Percentiles rank a stretch among this genome's conserved stretches.
phyloP scores from a whole-genome alignment of 2,329 filamentous ascomycete genomes.

The Verticillium nubilum region DNA sequence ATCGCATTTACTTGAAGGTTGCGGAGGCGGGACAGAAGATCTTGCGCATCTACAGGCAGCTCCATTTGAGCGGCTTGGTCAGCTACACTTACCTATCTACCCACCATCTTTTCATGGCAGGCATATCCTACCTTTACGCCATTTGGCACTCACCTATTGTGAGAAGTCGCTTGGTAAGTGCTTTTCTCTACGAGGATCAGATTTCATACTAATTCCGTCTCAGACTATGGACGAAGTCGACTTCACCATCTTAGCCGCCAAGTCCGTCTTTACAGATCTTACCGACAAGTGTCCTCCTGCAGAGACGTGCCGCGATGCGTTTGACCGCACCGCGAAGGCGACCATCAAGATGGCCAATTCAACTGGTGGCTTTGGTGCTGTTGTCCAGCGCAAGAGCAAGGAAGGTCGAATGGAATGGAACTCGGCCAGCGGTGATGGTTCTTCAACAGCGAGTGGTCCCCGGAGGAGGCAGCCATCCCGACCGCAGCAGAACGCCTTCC shows the following conservation, averaged over 20 bases:
- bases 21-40: slow-evolving; percentile 94
- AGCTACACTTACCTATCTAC: slow-evolving; percentile 96
- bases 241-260: slow-evolving; percentile 89
- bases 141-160: slow-evolving; percentile 95
- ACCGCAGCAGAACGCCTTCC: slow-evolving; percentile 14
- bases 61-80: slow-evolving; percentile 82
- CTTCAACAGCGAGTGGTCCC: slow-evolving; percentile 14
- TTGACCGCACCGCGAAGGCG: slow-evolving; percentile 90
- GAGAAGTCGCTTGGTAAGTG: slow-evolving; percentile 75
- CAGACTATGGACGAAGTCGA: slow-evolving; percentile 93
- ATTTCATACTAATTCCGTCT: slow-evolving; percentile 17
- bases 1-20: slow-evolving; percentile 88
- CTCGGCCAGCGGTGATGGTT: slow-evolving; percentile 17
- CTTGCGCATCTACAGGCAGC: slow-evolving; percentile 79
- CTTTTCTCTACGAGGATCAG: not conserved
- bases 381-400: slow-evolving; percentile 6
- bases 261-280: slow-evolving; percentile 84
- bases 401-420: slow-evolving; percentile 21
- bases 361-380: slow-evolving; percentile 69
- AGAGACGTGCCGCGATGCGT: slow-evolving; percentile 90
- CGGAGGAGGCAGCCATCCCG: slow-evolving; percentile 14
- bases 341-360: slow-evolving; percentile 93
- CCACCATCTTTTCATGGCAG: slow-evolving; percentile 95
- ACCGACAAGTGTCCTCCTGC: slow-evolving; percentile 94
- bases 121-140: slow-evolving; percentile 91